Conservation (phyloP, 768 basidiomycete genomes). For the Tulasnella sp. region DNA sequence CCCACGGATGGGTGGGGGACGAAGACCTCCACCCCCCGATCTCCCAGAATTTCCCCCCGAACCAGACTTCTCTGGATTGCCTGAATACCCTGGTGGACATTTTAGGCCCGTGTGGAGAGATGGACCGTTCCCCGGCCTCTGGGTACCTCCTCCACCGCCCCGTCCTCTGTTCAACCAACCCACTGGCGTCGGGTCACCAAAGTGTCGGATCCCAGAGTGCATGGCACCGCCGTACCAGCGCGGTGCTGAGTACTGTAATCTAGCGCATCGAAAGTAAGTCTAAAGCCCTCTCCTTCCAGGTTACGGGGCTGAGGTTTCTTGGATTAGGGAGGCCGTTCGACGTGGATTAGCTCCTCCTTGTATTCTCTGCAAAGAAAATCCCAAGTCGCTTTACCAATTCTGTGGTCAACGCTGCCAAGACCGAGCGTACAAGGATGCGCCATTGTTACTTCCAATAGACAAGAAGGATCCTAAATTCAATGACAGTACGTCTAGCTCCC, state of each 20-base stretch:
- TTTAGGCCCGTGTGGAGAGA: too few relatives aligned
- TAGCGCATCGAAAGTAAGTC: neutral
- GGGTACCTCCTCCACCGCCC: too few relatives aligned
- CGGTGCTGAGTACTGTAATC: neutral
- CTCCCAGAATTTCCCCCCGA: too few relatives aligned
- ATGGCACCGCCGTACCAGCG: neutral
- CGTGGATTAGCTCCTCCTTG: constrained; percentile 1
- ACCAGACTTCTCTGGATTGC: too few relatives aligned
- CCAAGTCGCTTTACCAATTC: constrained; percentile 9
- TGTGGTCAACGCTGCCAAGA: neutral
- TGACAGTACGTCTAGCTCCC: too few relatives aligned
- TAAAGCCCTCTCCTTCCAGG: neutral
- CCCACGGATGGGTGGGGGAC: too few relatives aligned
- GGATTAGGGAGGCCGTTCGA: neutral
- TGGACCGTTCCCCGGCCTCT: too few relatives aligned
- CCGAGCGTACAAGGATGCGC: neutral
- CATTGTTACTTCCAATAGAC: neutral
- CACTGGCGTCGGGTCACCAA: too few relatives aligned
- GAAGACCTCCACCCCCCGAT: too few relatives aligned
- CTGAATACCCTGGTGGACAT: too few relatives aligned
- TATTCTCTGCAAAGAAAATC: constrained; percentile 9
- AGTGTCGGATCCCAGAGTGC: neutral
- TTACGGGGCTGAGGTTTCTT: neutral
- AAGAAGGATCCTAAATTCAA: constrained; percentile 8
- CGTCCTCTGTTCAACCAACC: too few relatives aligned